Evolutionary conservation across 306 rosid genomes (phyloP).

Genomic region (Quercus mongolica): DNA sequence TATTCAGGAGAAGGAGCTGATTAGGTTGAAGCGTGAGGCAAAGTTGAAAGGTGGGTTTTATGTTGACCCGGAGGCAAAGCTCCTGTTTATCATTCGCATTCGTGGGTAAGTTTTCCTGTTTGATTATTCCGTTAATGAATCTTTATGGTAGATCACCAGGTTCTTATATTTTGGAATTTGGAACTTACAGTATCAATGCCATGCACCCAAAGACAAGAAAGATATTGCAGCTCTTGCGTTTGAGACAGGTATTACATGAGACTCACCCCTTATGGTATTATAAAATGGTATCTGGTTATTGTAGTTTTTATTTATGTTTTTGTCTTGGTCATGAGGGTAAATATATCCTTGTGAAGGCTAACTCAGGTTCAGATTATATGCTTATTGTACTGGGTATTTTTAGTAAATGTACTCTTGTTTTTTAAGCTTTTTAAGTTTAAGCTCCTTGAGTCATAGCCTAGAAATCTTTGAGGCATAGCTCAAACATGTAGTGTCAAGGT

Average conservation of each 20-base stretch:
- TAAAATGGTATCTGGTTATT: no score
- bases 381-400: no score
- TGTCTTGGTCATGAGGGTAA: no score
- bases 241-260: constrained; percentile 64
- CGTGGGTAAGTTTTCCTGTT: constrained; percentile 60
- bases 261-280: not conserved
- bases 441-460: not conserved
- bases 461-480: not conserved
- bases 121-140: not conserved
- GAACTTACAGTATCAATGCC: constrained; percentile 77
- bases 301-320: no score
- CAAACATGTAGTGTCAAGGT: not conserved
- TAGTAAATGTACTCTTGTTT: not conserved
- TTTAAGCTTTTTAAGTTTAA: not conserved
- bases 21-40: no score
- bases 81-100: constrained; percentile 74
- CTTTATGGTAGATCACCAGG: not conserved
- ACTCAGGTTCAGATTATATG: no score
- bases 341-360: no score
- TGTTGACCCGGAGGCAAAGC: constrained; percentile 92
- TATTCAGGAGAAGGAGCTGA: no score
- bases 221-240: constrained; percentile 77
- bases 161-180: not conserved
- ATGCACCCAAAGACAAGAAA: constrained; percentile 80
- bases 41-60: constrained; percentile 87